Conservation (phyloP, 1,139 yeast genomes). For the Geotrichum klebahnii region DNA sequence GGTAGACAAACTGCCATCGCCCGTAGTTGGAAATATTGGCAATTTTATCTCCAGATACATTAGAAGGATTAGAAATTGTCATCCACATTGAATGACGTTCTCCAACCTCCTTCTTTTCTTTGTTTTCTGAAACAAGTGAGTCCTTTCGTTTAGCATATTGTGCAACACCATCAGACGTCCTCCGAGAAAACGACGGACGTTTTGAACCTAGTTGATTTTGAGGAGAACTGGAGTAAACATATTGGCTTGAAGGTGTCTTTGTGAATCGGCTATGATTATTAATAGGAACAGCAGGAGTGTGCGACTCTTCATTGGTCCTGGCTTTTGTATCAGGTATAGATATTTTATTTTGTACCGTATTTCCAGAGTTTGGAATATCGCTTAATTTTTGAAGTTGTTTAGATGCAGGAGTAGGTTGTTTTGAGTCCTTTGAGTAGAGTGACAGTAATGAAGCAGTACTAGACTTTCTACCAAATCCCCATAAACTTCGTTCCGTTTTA, state of each 20-base stretch:
- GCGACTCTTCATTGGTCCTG: not conserved
- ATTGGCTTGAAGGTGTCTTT: not conserved
- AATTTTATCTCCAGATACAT: slow-evolving; percentile 26
- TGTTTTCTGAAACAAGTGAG: not conserved
- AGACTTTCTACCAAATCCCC: not conserved
- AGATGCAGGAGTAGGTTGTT: too few species aligned
- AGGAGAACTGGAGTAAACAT: not conserved
- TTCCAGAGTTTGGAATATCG: too few species aligned
- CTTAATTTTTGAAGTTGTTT: too few species aligned
- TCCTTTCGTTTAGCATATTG: slow-evolving; percentile 1
- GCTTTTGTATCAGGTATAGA: not conserved
- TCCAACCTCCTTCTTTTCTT: slow-evolving; percentile 1
- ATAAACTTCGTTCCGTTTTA: not conserved
- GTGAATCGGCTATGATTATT: not conserved
- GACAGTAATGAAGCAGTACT: not conserved
- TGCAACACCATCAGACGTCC: not conserved
- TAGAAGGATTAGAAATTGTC: slow-evolving; percentile 34
- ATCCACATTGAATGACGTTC: slow-evolving; percentile 31
- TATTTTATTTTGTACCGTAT: not conserved
- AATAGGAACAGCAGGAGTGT: slow-evolving; percentile 11
- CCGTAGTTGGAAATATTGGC: slow-evolving; percentile 44
- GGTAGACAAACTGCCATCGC: slow-evolving; percentile 88
- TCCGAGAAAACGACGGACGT: slow-evolving; percentile 3
- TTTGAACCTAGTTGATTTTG: not conserved
- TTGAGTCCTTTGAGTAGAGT: not conserved